A percentile compares a stretch with the other conserved stretches of the same genome.
Conservation (phyloP, 306 rosid genomes). For the Rosa lucieae region DNA sequence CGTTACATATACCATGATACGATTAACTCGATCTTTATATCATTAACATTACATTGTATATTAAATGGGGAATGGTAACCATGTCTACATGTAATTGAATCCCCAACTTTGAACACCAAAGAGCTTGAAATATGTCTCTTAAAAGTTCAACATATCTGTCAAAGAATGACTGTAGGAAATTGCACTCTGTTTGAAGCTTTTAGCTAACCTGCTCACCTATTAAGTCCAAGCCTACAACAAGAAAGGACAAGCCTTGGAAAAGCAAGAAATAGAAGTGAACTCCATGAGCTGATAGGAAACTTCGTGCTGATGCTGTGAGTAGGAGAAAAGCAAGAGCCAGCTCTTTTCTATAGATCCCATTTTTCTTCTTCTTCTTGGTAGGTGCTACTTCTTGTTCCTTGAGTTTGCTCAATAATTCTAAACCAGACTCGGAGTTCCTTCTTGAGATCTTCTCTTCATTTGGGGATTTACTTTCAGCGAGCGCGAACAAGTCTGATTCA, state of each 20-base stretch:
- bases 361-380: slow-evolving; percentile 60
- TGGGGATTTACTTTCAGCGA: slow-evolving; percentile 73
- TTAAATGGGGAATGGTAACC: slow-evolving; percentile 22
- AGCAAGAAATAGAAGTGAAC: slow-evolving; percentile 95
- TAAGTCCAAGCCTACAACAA: slow-evolving; percentile 84
- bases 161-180: slow-evolving; percentile 18
- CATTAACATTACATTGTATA: slow-evolving; percentile 27
- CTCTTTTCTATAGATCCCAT: slow-evolving; percentile 80
- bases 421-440: slow-evolving; percentile 83
- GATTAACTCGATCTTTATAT: slow-evolving; percentile 34
- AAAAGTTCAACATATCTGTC: slow-evolving; percentile 28
- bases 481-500: slow-evolving; percentile 78
- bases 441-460: slow-evolving; percentile 74
- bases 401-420: slow-evolving; percentile 65
- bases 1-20: slow-evolving; percentile 33
- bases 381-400: slow-evolving; percentile 45
- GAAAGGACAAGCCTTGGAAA: slow-evolving; percentile 93
- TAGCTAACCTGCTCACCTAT: slow-evolving; percentile 92
- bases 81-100: slow-evolving; percentile 24
- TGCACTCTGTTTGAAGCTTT: slow-evolving; percentile 20
- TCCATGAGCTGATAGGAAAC: slow-evolving; percentile 88
- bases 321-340: slow-evolving; percentile 89
- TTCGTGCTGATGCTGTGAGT: slow-evolving; percentile 91
- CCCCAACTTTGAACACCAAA: slow-evolving; percentile 27
- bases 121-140: slow-evolving; percentile 26